phyloP scores from a whole-genome alignment of 495 filamentous ascomycete genomes.

The Lophiostoma macrostomum region DNA sequence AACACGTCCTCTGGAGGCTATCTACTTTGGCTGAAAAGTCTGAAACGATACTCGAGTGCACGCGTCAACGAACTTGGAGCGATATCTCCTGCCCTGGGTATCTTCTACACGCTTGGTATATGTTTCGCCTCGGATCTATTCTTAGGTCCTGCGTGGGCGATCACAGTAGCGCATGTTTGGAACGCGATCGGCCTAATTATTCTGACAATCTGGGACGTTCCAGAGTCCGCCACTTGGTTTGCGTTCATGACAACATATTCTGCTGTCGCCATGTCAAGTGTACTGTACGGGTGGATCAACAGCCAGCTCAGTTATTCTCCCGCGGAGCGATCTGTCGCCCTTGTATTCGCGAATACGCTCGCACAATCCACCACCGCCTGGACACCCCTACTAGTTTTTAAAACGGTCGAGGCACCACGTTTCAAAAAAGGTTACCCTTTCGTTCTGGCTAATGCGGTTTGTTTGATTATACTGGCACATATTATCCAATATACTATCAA shows the following conservation, averaged over 20 bases:
- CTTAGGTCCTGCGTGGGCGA: conserved; percentile 41
- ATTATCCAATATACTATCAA: neutral
- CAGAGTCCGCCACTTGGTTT: conserved; percentile 49
- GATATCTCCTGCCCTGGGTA: conserved; percentile 42
- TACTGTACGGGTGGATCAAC: conserved; percentile 43
- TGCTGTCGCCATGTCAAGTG: conserved; percentile 38
- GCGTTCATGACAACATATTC: conserved; percentile 44
- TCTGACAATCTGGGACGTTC: conserved; percentile 48
- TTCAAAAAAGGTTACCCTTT: conserved; percentile 52
- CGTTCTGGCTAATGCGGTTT: conserved; percentile 47
- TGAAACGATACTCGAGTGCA: conserved; percentile 34
- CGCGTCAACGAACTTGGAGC: conserved; percentile 38
- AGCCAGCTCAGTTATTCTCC: conserved; percentile 33
- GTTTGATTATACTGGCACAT: conserved; percentile 44
- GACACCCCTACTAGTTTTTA: conserved; percentile 46
- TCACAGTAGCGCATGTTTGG: conserved; percentile 36
- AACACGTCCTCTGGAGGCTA: conserved; percentile 43
- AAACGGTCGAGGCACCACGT: conserved; percentile 35
- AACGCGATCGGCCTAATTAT: conserved; percentile 39
- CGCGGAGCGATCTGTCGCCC: conserved; percentile 36
- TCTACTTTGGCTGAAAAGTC: conserved; percentile 42
- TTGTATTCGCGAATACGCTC: conserved; percentile 37
- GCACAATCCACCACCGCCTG: conserved; percentile 41
- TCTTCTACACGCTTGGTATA: conserved; percentile 48
- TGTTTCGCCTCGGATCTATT: conserved; percentile 51